A percentile compares a stretch with the other conserved stretches of the same genome.
Evolutionary conservation across 495 filamentous ascomycete genomes (phyloP).

Genomic region (Aspergillus wentii): DNA sequence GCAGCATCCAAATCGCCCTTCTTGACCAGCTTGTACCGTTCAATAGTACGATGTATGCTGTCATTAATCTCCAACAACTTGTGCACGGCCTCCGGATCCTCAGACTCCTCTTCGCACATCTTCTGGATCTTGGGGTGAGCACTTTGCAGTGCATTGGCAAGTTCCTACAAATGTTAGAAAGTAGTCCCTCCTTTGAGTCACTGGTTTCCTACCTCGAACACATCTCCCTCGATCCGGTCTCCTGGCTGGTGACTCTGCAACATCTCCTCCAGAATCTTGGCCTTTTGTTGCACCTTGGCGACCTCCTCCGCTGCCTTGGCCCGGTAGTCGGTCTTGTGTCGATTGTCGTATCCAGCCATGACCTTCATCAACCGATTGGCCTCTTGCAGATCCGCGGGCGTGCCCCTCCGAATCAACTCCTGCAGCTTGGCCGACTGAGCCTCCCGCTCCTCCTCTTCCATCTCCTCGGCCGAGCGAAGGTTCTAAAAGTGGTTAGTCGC

Average conservation of each 20-base stretch:
- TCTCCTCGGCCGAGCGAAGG: constrained; percentile 93
- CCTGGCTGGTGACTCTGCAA: constrained; percentile 77
- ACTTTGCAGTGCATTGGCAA: constrained; percentile 85
- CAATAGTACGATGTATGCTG: constrained; percentile 94
- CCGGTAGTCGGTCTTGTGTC: constrained; percentile 93
- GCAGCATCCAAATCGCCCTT: constrained; percentile 89
- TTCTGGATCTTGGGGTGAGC: constrained; percentile 98
- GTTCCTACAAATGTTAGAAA: constrained; percentile 49
- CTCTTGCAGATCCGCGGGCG: constrained; percentile 89
- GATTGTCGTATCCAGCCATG: constrained; percentile 94
- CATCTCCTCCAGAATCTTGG: constrained; percentile 86
- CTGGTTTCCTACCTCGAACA: constrained; percentile 64
- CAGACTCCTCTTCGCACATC: constrained; percentile 98
- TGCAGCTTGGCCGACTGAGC: constrained; percentile 96
- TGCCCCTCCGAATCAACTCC: constrained; percentile 88
- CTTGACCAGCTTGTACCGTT: constrained; percentile 89
- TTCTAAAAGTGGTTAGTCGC: constrained; percentile 58
- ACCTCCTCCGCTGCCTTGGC: constrained; percentile 97
- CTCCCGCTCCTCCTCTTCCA: constrained; percentile 94
- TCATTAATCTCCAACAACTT: constrained; percentile 97
- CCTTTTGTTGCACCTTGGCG: constrained; percentile 86
- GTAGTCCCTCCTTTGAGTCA: constrained; percentile 4
- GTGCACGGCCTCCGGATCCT: constrained; percentile 90
- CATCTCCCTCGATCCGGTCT: constrained; percentile 86
- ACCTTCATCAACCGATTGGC: constrained; percentile 97